A percentile compares a stretch with the other conserved stretches of the same genome.
These are phyloP conservation scores for Polytolypa hystricis DNA, from an alignment of 2,329 filamentous ascomycete genomes.

Conservation along the genomic window DNA sequence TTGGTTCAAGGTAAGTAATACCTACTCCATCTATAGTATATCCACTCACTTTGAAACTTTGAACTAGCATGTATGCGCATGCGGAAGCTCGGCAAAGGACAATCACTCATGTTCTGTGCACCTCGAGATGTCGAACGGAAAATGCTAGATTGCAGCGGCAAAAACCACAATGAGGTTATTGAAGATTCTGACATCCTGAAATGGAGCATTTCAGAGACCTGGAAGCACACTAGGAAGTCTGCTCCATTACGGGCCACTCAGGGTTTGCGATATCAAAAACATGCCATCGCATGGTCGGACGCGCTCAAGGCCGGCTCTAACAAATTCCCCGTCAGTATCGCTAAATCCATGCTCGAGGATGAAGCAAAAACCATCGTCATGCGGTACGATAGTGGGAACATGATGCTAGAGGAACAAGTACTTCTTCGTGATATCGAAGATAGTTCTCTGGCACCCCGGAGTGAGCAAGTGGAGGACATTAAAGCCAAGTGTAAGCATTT, in stretches of 20 bases:
- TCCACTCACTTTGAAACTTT: slow-evolving; percentile 1
- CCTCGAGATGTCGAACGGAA: slow-evolving; percentile 48
- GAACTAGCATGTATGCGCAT: slow-evolving; percentile 58
- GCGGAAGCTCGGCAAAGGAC: slow-evolving; percentile 54
- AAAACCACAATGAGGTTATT: slow-evolving; percentile 21
- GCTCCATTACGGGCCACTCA: slow-evolving; percentile 53
- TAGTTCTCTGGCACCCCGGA: slow-evolving; percentile 2
- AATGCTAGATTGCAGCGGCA: slow-evolving; percentile 29
- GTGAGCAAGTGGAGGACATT: slow-evolving; percentile 15
- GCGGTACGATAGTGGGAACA: slow-evolving; percentile 4
- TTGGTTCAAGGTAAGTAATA: slow-evolving; percentile 47
- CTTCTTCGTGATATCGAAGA: slow-evolving; percentile 2
- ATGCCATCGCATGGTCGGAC: slow-evolving; percentile 13
- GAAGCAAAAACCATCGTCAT: slow-evolving; percentile 7
- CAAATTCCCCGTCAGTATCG: slow-evolving; percentile 1
- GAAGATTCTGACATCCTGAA: slow-evolving; percentile 44
- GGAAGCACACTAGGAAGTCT: slow-evolving; percentile 35
- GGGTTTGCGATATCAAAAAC: slow-evolving; percentile 40
- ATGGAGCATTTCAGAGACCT: slow-evolving; percentile 52
- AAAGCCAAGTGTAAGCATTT: slow-evolving; percentile 28
- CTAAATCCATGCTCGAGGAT: slow-evolving; percentile 8
- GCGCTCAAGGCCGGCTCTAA: not conserved
- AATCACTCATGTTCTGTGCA: slow-evolving; percentile 52
- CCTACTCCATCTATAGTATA: not conserved
- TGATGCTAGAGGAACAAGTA: slow-evolving; percentile 6